phyloP scores from a whole-genome alignment of 331 rosid species.

The Malus hybrid region DNA sequence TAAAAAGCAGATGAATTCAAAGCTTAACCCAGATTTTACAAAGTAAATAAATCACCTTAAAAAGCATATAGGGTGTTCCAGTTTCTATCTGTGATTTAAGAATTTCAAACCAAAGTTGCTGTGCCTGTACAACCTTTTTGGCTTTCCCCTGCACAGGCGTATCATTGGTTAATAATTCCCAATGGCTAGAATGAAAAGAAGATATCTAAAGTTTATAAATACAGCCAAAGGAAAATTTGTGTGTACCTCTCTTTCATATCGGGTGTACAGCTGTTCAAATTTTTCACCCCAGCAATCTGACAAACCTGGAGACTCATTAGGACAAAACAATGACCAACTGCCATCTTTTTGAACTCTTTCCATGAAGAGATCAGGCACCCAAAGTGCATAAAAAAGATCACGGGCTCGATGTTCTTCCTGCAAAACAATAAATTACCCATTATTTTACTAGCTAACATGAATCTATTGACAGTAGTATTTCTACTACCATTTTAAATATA shows the following conservation, averaged over 20 bases:
- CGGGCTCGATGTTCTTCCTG: constrained; percentile 98
- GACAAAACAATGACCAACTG: constrained; percentile 87
- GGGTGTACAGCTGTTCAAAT: constrained; percentile 62
- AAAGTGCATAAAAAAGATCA: constrained; percentile 69
- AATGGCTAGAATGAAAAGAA: neutral
- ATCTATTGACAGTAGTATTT: too few species aligned
- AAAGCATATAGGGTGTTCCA: constrained; percentile 93
- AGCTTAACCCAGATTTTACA: neutral
- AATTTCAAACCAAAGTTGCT: constrained; percentile 84
- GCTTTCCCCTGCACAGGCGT: constrained; percentile 61
- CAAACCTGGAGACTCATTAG: constrained; percentile 84
- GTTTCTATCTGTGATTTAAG: constrained; percentile 89
- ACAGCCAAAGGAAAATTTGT: neutral
- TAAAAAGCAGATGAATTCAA: neutral
- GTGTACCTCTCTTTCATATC: constrained; percentile 52
- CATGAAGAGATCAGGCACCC: constrained; percentile 98
- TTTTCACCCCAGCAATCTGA: constrained; percentile 94
- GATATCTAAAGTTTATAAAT: neutral
- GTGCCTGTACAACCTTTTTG: constrained; percentile 77
- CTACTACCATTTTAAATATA: too few species aligned
- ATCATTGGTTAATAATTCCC: neutral
- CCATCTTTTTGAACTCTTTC: constrained; percentile 82
- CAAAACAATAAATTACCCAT: neutral
- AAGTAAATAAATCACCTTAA: constrained; percentile 46
- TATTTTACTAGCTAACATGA: neutral